Conservation (phyloP, 176 grass and related monocot species). For the Bolboschoenus planiculmis region DNA sequence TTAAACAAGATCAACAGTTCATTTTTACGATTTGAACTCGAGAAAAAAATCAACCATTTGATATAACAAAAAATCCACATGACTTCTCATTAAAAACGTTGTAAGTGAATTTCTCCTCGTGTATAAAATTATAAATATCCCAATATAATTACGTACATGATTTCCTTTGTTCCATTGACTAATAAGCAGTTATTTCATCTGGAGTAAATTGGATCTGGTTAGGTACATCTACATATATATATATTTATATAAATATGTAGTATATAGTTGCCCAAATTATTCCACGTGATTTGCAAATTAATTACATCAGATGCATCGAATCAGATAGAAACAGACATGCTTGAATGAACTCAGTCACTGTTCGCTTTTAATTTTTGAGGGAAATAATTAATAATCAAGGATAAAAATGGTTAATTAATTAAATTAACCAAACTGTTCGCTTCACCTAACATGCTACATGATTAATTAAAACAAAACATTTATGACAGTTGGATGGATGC, state of each 20-base stretch:
- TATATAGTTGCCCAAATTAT: not conserved
- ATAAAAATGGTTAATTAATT: too few species aligned
- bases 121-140: too few species aligned
- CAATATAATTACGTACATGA: not conserved
- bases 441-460: not conserved
- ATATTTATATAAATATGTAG: not conserved
- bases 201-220: not conserved
- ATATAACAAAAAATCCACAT: too few species aligned
- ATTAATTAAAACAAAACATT: constrained; percentile 14
- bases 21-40: too few species aligned
- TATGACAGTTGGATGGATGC: not conserved
- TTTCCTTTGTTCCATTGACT: not conserved
- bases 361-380: too few species aligned
- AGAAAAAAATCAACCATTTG: too few species aligned
- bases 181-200: not conserved
- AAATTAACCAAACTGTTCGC: not conserved
- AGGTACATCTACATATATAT: too few species aligned
- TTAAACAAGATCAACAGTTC: too few species aligned
- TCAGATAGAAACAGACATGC: not conserved
- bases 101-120: too few species aligned
- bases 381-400: not conserved
- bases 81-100: too few species aligned
- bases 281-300: not conserved
- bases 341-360: not conserved
- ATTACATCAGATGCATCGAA: constrained; percentile 3